Evolutionary conservation across 2,329 filamentous ascomycete species (phyloP).

Genomic region (Nemania diffusa): DNA sequence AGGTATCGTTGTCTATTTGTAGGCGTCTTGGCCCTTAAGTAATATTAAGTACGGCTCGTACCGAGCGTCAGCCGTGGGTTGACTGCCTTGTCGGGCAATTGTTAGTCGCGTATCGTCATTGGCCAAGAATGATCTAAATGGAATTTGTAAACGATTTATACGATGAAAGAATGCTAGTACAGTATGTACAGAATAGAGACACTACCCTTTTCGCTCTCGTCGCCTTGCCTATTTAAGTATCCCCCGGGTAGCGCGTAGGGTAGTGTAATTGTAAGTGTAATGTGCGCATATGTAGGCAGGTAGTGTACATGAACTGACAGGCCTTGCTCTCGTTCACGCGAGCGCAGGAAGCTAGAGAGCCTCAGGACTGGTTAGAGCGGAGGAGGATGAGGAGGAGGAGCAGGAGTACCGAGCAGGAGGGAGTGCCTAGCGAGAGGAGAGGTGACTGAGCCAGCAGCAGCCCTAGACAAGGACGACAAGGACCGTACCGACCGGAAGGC

Average conservation of each 20-base stretch:
- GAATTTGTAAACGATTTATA: constrained; percentile 26
- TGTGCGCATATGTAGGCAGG: not conserved
- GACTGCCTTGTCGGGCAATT: constrained; percentile 27
- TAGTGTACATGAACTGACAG: constrained; percentile 7
- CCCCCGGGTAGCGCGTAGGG: constrained; percentile 18
- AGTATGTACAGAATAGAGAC: constrained; percentile 8
- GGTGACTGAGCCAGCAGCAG: constrained; percentile 27
- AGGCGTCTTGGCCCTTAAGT: constrained; percentile 23
- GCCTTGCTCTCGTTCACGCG: not conserved
- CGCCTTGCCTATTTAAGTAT: constrained; percentile 35
- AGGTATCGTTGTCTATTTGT: constrained; percentile 5
- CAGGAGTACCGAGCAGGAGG: too few species aligned
- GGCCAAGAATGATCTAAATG: constrained; percentile 28
- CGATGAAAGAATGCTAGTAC: not conserved
- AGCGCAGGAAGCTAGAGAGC: constrained; percentile 23
- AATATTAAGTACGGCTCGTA: constrained; percentile 24
- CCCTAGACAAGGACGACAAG: constrained; percentile 10
- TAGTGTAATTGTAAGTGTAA: not conserved
- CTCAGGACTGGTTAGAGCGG: constrained; percentile 14
- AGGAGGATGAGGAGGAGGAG: not conserved
- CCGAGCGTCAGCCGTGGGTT: constrained; percentile 23
- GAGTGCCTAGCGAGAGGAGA: not conserved
- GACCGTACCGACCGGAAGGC: constrained; percentile 18
- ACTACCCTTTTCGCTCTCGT: constrained; percentile 12
- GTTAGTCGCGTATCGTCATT: constrained; percentile 10